A percentile compares a stretch with the other conserved stretches of the same genome.
phyloP scores from a whole-genome alignment of 805 yeast species.

The Hanseniaspora lachancei region DNA sequence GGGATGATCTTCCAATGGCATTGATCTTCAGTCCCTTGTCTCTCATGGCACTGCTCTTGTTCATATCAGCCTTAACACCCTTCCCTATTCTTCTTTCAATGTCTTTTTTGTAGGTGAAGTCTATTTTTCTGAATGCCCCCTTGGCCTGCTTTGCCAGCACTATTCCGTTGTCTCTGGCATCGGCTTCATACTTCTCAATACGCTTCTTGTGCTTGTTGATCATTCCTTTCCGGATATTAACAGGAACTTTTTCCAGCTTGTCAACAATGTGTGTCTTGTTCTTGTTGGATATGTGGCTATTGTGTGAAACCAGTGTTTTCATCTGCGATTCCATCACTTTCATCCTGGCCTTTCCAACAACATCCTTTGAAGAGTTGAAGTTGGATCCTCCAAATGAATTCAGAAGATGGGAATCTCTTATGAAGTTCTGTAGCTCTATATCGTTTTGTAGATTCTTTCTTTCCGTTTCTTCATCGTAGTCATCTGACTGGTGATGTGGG shows the following conservation, averaged over 20 bases:
- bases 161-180: conserved; percentile 83
- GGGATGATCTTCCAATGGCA: conserved; percentile 61
- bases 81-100: conserved; percentile 33
- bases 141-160: conserved; percentile 48
- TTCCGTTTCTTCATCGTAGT: conserved; percentile 28
- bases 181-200: conserved; percentile 47
- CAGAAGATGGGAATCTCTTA: conserved; percentile 58
- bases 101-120: conserved; percentile 31
- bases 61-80: conserved; percentile 14
- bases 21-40: conserved; percentile 70
- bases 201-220: conserved; percentile 41
- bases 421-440: conserved; percentile 54
- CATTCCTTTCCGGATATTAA: conserved; percentile 79
- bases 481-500: conserved; percentile 25
- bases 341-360: conserved; percentile 53
- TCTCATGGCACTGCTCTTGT: conserved; percentile 26
- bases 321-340: conserved; percentile 51
- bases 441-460: conserved; percentile 53
- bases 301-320: conserved; percentile 30
- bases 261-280: conserved; percentile 20
- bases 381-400: conserved; percentile 25
- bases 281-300: conserved; percentile 30
- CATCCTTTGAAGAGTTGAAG: conserved; percentile 20
- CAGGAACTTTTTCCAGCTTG: conserved; percentile 69
- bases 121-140: conserved; percentile 42